Evolutionary conservation across 768 basidiomycete species (phyloP).

Genomic region (Infundibulicybe gibba): DNA sequence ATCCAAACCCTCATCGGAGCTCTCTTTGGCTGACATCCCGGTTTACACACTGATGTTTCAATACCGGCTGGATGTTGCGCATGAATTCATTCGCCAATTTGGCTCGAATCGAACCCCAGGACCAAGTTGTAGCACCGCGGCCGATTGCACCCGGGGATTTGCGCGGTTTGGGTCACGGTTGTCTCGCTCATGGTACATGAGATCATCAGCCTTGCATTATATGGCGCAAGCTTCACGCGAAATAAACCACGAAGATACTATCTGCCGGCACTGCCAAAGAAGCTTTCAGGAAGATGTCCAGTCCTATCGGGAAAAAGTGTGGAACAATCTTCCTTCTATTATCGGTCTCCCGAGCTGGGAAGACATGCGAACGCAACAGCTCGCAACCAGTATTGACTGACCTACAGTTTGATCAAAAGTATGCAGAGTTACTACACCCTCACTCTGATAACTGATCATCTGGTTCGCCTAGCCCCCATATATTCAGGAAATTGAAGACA

Average conservation of each 20-base stretch:
- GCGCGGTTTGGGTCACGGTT: slow-evolving; percentile 37
- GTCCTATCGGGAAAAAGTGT: slow-evolving; percentile 33
- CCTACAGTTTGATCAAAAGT: no score
- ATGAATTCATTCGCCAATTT: slow-evolving; percentile 43
- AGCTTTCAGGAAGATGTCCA: slow-evolving; percentile 38
- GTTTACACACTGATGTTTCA: slow-evolving; percentile 58
- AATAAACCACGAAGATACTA: slow-evolving; percentile 29
- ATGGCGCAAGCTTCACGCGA: slow-evolving; percentile 44
- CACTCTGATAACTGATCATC: no score
- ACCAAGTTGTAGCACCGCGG: slow-evolving; percentile 23
- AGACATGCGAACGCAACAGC: slow-evolving; percentile 15
- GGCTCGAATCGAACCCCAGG: slow-evolving; percentile 27
- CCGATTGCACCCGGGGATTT: slow-evolving; percentile 38
- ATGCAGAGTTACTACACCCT: no score
- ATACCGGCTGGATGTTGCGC: slow-evolving; percentile 42
- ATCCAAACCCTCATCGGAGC: slow-evolving; percentile 42
- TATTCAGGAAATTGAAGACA: no score
- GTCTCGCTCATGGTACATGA: slow-evolving; percentile 41
- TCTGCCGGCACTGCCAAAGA: slow-evolving; percentile 41
- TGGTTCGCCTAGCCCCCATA: no score
- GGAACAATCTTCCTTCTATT: slow-evolving; percentile 44
- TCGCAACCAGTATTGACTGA: no score
- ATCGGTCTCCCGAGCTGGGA: slow-evolving; percentile 46
- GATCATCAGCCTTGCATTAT: slow-evolving; percentile 52
- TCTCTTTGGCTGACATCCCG: slow-evolving; percentile 38